Conservation (phyloP, 768 basidiomycete species). For the Hortiboletus campestris region DNA sequence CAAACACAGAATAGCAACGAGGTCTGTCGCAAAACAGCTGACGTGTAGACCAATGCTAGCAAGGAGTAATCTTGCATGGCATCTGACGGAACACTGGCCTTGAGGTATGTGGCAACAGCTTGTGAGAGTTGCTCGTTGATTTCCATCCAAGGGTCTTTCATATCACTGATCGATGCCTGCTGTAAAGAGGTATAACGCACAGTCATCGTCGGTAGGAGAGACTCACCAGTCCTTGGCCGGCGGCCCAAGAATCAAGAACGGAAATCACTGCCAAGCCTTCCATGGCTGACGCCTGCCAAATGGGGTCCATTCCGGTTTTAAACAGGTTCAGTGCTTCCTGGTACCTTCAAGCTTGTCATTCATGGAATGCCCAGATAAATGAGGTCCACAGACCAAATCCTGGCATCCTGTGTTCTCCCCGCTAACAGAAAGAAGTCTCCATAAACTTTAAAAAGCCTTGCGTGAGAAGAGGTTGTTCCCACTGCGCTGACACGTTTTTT, state of each 20-base stretch:
- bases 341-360: conserved; percentile 55
- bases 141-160: conserved; percentile 74
- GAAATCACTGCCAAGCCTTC: conserved; percentile 83
- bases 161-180: conserved; percentile 52
- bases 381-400: conserved; percentile 59
- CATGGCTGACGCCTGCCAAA: conserved; percentile 87
- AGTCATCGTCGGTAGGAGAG: neutral
- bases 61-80: conserved; percentile 56
- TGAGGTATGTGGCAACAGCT: conserved; percentile 58
- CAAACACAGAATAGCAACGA: conserved; percentile 75
- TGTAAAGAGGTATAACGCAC: conserved; percentile 27
- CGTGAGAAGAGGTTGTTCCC: conserved; percentile 75
- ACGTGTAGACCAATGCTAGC: conserved; percentile 65
- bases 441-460: conserved; percentile 81
- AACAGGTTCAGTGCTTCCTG: conserved; percentile 80
- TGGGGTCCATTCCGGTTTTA: conserved; percentile 67
- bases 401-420: conserved; percentile 82
- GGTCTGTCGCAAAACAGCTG: conserved; percentile 67
- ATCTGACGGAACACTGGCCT: conserved; percentile 50
- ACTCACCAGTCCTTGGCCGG: conserved; percentile 69
- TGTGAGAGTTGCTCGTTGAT: conserved; percentile 72
- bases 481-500: conserved; percentile 65
- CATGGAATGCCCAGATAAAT: conserved; percentile 8
- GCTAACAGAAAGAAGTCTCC: conserved; percentile 87
- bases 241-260: conserved; percentile 82